Evolutionary conservation across 2,329 filamentous ascomycete genomes (phyloP).

Genomic region (Emmonsiellopsis sp.): DNA sequence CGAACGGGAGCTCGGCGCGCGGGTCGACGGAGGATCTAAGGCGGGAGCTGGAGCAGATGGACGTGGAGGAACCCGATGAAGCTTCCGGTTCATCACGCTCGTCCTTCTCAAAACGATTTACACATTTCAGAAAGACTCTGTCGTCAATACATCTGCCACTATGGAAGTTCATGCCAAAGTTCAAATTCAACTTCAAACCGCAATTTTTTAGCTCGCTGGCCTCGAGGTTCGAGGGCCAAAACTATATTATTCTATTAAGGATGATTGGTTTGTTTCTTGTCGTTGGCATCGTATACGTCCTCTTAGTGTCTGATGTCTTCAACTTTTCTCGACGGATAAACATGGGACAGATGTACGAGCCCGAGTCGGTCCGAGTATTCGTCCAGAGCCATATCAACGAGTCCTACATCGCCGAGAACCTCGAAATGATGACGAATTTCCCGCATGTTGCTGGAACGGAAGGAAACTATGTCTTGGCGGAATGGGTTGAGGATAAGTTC

Average conservation of each 20-base stretch:
- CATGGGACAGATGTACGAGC: constrained; percentile 65
- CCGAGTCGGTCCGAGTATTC: constrained; percentile 69
- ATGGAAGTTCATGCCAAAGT: constrained; percentile 35
- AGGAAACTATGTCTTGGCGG: constrained; percentile 76
- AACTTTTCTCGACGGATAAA: constrained; percentile 55
- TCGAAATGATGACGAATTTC: constrained; percentile 70
- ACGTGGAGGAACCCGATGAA: constrained; percentile 60
- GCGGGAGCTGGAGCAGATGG: constrained; percentile 81
- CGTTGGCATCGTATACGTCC: constrained; percentile 66
- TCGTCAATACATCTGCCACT: constrained; percentile 47
- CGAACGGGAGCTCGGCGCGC: constrained; percentile 44
- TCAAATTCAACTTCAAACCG: constrained; percentile 33
- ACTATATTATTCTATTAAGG: constrained; percentile 62
- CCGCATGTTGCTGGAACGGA: constrained; percentile 92
- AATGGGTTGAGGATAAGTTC: constrained; percentile 77
- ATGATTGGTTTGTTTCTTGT: constrained; percentile 68
- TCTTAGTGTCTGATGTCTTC: constrained; percentile 81
- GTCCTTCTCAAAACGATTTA: constrained; percentile 47
- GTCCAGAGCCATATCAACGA: constrained; percentile 66
- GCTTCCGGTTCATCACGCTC: constrained; percentile 24
- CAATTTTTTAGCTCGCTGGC: constrained; percentile 23
- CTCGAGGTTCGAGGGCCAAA: constrained; percentile 38
- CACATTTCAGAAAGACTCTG: constrained; percentile 48
- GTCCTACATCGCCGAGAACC: constrained; percentile 59
- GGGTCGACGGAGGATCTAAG: constrained; percentile 57